Percentiles rank a stretch among this genome's conserved stretches.
phyloP scores from a whole-genome alignment of 306 rosid species.

The Herpetospermum pedunculosum region DNA sequence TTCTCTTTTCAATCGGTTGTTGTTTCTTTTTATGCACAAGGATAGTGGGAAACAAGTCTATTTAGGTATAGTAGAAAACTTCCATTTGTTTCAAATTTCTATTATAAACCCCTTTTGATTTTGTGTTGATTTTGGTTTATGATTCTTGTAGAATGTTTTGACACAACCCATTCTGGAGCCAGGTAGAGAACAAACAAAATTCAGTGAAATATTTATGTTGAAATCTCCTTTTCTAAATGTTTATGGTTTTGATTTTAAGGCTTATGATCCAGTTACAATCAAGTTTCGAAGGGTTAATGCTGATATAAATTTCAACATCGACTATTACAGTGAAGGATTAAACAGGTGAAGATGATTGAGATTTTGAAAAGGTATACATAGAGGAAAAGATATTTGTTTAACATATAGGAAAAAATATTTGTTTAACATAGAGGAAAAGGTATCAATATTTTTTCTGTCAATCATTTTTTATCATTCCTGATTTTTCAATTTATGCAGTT shows the following conservation, averaged over 20 bases:
- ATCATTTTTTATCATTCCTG: too few species aligned
- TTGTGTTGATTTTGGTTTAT: not conserved
- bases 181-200: conserved; percentile 25
- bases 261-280: conserved; percentile 92
- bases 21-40: conserved; percentile 42
- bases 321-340: conserved; percentile 76
- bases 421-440: too few species aligned
- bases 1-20: not conserved
- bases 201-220: not conserved
- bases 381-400: too few species aligned
- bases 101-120: not conserved
- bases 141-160: conserved; percentile 60
- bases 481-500: too few species aligned
- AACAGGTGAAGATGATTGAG: conserved; percentile 38
- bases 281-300: conserved; percentile 85
- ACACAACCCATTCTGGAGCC: conserved; percentile 86
- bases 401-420: too few species aligned
- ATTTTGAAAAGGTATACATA: too few species aligned
- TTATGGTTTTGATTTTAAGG: conserved; percentile 28
- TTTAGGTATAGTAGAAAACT: conserved; percentile 48
- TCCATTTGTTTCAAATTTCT: not conserved
- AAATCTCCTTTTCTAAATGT: not conserved
- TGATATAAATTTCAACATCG: conserved; percentile 69
- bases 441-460: too few species aligned
- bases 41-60: conserved; percentile 90